Conservation (phyloP, 176 grass and related monocot species). For the Canna indica region DNA sequence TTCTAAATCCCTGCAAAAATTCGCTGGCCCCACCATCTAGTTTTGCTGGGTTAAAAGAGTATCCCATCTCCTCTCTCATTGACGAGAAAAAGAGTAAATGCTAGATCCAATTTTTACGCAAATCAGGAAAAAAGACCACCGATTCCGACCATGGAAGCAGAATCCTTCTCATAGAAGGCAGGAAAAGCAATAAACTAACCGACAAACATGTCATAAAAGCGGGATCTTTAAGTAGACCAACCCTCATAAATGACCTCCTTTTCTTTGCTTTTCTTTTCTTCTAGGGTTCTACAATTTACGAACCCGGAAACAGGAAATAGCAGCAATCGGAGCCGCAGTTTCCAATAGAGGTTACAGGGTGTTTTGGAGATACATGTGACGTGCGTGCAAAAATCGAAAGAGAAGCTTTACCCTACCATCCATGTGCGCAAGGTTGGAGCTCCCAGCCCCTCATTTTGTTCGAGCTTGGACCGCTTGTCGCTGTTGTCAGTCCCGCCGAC, state of each 20-base stretch:
- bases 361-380: neutral
- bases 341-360: neutral
- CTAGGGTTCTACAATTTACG: neutral
- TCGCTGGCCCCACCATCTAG: neutral
- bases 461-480: neutral
- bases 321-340: neutral
- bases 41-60: neutral
- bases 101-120: constrained; percentile 3
- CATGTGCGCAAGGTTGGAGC: neutral
- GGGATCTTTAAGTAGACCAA: neutral
- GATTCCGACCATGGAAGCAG: neutral
- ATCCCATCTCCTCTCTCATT: neutral
- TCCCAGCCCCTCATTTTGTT: neutral
- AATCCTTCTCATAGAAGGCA: neutral
- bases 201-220: neutral
- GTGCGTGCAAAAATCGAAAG: neutral
- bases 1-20: neutral
- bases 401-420: neutral
- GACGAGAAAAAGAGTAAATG: neutral
- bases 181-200: neutral
- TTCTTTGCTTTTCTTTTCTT: neutral
- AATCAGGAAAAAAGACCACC: neutral
- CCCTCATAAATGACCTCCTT: neutral
- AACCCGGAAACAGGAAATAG: constrained; percentile 2
- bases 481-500: neutral